Conservation (phyloP, 2,329 filamentous ascomycete genomes). For the Alternaria gaisen region DNA sequence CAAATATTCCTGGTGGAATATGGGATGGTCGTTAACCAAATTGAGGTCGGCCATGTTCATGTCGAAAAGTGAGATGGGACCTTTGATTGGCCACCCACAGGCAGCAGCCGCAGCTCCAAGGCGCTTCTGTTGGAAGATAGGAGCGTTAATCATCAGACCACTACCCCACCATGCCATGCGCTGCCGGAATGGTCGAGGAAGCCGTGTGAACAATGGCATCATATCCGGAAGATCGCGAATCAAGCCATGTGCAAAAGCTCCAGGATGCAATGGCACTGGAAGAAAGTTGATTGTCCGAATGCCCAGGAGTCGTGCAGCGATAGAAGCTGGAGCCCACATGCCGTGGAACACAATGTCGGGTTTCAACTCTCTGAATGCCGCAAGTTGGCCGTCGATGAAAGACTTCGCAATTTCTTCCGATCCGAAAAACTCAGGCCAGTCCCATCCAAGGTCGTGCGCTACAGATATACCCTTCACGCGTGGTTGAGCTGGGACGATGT, state of each 20-base stretch:
- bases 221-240: slow-evolving; percentile 45
- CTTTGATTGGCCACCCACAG: slow-evolving; percentile 39
- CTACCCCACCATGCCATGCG: slow-evolving; percentile 39
- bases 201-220: slow-evolving; percentile 43
- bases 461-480: slow-evolving; percentile 44
- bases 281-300: slow-evolving; percentile 47
- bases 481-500: slow-evolving; percentile 42
- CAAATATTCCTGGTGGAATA: slow-evolving; percentile 43
- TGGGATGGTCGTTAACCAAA: slow-evolving; percentile 45
- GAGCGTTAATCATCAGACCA: slow-evolving; percentile 41
- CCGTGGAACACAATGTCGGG: slow-evolving; percentile 48
- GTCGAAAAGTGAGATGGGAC: slow-evolving; percentile 45
- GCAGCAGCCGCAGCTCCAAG: slow-evolving; percentile 41
- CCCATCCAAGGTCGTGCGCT: slow-evolving; percentile 46
- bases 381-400: slow-evolving; percentile 45
- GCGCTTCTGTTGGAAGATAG: slow-evolving; percentile 45
- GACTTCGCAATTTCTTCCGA: slow-evolving; percentile 42
- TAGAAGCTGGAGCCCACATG: slow-evolving; percentile 46
- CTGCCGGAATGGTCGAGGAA: slow-evolving; percentile 40
- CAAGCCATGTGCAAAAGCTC: slow-evolving; percentile 40
- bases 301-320: slow-evolving; percentile 41
- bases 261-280: slow-evolving; percentile 42
- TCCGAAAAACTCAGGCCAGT: slow-evolving; percentile 47
- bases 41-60: slow-evolving; percentile 50
- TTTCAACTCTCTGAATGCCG: slow-evolving; percentile 38